A percentile compares a stretch with the other conserved stretches of the same genome.
phyloP scores from a whole-genome alignment of 768 basidiomycete genomes.

The Tricholoma sp. region DNA sequence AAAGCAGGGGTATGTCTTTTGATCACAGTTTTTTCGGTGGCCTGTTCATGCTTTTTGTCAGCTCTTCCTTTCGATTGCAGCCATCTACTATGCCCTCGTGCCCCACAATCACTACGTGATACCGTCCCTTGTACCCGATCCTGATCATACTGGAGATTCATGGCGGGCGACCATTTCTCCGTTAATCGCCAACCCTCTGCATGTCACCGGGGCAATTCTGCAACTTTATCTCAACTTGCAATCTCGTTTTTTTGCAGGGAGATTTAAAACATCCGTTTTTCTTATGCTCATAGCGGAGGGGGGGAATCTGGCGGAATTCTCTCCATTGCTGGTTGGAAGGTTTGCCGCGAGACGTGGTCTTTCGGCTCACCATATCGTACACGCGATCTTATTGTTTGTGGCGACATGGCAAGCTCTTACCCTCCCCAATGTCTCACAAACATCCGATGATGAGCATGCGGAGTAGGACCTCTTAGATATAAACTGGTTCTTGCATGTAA shows the following conservation, averaged over 20 bases:
- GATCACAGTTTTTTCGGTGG: neutral
- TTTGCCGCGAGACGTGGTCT: conserved; percentile 7
- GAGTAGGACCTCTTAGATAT: neutral
- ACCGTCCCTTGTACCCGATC: conserved; percentile 5
- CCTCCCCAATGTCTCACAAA: conserved; percentile 2
- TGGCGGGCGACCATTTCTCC: conserved; percentile 7
- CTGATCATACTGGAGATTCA: conserved; percentile 1
- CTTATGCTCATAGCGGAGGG: neutral
- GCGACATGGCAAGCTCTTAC: conserved; percentile 6
- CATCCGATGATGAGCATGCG: neutral
- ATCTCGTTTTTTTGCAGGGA: conserved; percentile 19
- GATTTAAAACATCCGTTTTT: conserved; percentile 9
- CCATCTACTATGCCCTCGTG: conserved; percentile 4
- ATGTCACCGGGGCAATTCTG: conserved; percentile 11
- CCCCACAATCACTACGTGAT: conserved; percentile 7
- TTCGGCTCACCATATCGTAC: conserved; percentile 4
- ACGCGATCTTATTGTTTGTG: neutral
- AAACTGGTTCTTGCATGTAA: neutral
- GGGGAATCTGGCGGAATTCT: neutral
- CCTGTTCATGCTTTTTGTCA: neutral
- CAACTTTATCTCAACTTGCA: conserved; percentile 22
- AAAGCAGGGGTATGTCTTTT: conserved; percentile 8
- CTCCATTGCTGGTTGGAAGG: conserved; percentile 7
- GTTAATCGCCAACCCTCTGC: conserved; percentile 9
- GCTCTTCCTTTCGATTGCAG: conserved; percentile 7